phyloP scores from a whole-genome alignment of 139 green algal genomes.

The Coelastrella sp. region DNA sequence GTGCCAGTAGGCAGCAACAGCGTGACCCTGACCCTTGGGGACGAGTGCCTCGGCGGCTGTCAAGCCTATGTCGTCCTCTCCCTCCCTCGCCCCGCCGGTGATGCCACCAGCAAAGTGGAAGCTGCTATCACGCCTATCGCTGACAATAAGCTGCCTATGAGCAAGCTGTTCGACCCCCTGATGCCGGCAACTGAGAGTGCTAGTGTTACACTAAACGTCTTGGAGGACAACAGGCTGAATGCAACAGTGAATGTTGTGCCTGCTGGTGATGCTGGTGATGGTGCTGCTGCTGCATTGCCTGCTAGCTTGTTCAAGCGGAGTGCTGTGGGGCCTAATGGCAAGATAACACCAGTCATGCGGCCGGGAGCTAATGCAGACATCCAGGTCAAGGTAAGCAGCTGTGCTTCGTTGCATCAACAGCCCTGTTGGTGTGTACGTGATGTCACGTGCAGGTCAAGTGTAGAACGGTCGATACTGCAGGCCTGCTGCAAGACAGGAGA shows the following conservation, averaged over 20 bases:
- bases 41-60: conserved; percentile 56
- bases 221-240: conserved; percentile 4
- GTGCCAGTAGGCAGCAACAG: neutral
- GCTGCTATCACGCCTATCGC: neutral
- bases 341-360: neutral
- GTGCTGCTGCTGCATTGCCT: neutral
- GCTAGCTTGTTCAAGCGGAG: neutral
- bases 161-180: conserved; percentile 51
- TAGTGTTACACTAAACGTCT: neutral
- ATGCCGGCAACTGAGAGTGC: conserved; percentile 33
- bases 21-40: conserved; percentile 10
- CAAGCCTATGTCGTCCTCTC: conserved; percentile 3
- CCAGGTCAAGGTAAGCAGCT: conserved; percentile 5
- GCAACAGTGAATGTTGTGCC: neutral
- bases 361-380: neutral
- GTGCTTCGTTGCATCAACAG: neutral
- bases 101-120: neutral
- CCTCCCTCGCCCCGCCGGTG: conserved; percentile 17
- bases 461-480: too few species aligned
- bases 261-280: neutral
- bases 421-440: too few species aligned
- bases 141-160: neutral
- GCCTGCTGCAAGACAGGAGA: too few species aligned
- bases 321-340: neutral
- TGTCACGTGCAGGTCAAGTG: too few species aligned